Percentiles rank a stretch among this genome's conserved stretches.
Conservation (phyloP, 495 filamentous ascomycete genomes). For the Talaromyces adpressus region DNA sequence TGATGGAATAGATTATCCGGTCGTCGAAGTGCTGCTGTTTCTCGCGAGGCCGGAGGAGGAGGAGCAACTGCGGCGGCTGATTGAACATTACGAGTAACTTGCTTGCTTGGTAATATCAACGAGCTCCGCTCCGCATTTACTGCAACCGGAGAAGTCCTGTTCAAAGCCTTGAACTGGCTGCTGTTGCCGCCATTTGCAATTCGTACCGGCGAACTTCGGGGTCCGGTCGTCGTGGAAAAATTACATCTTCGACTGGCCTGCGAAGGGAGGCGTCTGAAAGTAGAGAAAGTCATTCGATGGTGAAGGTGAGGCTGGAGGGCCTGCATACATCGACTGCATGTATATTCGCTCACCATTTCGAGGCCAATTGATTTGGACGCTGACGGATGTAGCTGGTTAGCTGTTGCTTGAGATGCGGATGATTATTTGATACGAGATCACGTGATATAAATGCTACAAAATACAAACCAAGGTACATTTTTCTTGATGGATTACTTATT, state of each 20-base stretch:
- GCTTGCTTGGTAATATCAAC: not conserved
- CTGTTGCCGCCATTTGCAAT: not conserved
- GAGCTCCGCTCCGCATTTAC: not conserved
- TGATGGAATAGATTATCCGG: slow-evolving; percentile 87
- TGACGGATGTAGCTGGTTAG: not conserved
- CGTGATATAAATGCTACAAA: not conserved
- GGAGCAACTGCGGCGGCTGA: slow-evolving; percentile 6
- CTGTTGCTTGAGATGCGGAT: not conserved
- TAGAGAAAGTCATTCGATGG: not conserved
- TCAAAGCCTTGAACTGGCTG: not conserved
- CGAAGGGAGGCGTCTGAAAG: not conserved
- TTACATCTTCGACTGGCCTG: not conserved
- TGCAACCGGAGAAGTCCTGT: not conserved
- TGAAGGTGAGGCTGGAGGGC: slow-evolving; percentile 24
- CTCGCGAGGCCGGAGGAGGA: slow-evolving; percentile 12
- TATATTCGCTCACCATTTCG: slow-evolving; percentile 34
- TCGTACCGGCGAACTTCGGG: not conserved
- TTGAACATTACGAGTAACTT: not conserved
- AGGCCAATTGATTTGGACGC: not conserved
- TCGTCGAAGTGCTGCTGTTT: slow-evolving; percentile 50
- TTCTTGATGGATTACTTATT: not conserved
- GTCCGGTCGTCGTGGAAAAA: slow-evolving; percentile 4
- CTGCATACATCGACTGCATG: slow-evolving; percentile 37
- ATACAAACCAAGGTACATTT: not conserved
- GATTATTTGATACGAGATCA: not conserved